Evolutionary conservation across 164 flowering plant species (phyloP), one percentile per base, ranked within the genome.

Genomic region (Magnolia kwangsiensis): DNA sequence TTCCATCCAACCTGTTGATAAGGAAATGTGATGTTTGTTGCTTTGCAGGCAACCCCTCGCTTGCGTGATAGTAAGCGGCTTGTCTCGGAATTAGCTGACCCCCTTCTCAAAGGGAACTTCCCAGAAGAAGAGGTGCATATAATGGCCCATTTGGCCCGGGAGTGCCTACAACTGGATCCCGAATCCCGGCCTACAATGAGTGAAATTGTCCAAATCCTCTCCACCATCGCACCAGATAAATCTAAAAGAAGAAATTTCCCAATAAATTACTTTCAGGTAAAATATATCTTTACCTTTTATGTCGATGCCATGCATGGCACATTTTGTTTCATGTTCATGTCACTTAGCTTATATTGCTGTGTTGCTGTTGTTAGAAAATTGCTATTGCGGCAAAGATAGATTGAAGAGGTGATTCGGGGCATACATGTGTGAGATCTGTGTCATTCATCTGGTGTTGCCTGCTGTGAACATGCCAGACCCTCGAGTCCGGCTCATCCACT

Each of bases 141-240:
- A 80, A 86, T 96, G 98, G 98, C 95, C 67, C 90, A 89, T 79
- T 83, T 96, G 72, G 99, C 98, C 49, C 90, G 90, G 84, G 99
- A 96, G 84, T 96, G 99, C 82, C 84, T 96, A 71, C 81, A 90
- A 8, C 74, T 90, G 84, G 99, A 94, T 84, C 99, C 98, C 63
- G 98, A 94, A 76, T 83, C 88, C 75, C 89, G 99, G 66, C 98
- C 98, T 65, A 85, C 89, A 63, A 96, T 96, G 99, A 90, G 89
- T 58, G 99, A 96, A 76, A 94, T 94, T 73, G 98, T 94, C 75
- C 99, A 96, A 81, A 88, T 94, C 75, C 93, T 96, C 80, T 91
- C 96, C 65, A 90, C 90, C 20, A 91, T 96, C 74, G 84, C 93
- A 27, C 94, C 96, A 13, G 89, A 89, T 63, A 87, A 82, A 79